Conservation (phyloP, 1,284 basidiomycete genomes). For the Anthracocystis panici-leucophaei region DNA sequence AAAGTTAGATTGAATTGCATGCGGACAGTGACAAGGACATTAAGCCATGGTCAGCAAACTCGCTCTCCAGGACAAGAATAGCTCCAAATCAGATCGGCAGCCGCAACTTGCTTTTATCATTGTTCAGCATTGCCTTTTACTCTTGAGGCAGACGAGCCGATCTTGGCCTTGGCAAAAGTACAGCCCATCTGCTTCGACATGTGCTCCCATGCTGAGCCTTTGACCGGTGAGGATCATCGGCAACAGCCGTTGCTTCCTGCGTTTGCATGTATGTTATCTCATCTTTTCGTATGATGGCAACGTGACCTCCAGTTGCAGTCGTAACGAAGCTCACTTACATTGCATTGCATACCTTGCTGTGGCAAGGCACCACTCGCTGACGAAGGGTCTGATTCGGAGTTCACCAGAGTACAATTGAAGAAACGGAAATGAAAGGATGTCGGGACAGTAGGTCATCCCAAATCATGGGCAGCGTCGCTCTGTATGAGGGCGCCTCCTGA, state of each 20-base stretch:
- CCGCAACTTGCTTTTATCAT: neutral
- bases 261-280: neutral
- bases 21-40: neutral
- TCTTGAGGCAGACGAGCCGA: constrained; percentile 9
- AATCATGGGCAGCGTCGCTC: constrained; percentile 54
- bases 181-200: constrained; percentile 28
- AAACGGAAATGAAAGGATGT: constrained; percentile 20
- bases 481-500: constrained; percentile 51
- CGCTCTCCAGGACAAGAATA: neutral
- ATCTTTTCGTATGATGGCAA: constrained; percentile 8
- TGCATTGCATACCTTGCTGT: neutral
- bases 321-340: constrained; percentile 24
- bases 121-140: constrained; percentile 58
- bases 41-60: constrained; percentile 10
- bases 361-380: neutral
- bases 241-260: constrained; percentile 27
- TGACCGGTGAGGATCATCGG: neutral
- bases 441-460: constrained; percentile 56
- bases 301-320: neutral
- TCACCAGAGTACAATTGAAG: neutral
- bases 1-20: neutral
- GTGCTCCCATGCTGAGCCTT: constrained; percentile 17
- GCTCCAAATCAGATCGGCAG: neutral
- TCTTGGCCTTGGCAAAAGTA: neutral
- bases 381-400: neutral